A percentile compares a stretch with the other conserved stretches of the same genome.
phyloP scores from a whole-genome alignment of 2,329 filamentous ascomycete species.

The Leptographium flavum region DNA sequence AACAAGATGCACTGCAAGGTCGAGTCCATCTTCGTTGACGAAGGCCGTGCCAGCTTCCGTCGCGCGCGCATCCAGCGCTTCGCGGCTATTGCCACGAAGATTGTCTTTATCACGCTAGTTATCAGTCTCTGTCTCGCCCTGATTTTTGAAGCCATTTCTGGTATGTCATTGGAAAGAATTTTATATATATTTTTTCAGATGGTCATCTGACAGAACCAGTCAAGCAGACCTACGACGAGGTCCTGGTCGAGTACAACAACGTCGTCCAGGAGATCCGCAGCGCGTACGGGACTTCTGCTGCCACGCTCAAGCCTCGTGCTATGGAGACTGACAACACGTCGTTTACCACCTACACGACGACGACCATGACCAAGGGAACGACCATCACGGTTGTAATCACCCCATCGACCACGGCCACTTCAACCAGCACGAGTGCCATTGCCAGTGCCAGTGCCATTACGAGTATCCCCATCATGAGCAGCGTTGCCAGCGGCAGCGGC shows the following conservation, averaged over 20 bases:
- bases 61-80: neutral
- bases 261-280: slow-evolving; percentile 2
- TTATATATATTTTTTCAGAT: too few relatives aligned
- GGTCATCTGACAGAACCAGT: slow-evolving; percentile 7
- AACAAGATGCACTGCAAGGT: neutral
- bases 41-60: neutral
- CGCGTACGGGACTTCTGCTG: slow-evolving; percentile 7
- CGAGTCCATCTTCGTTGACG: neutral
- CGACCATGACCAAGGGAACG: slow-evolving; percentile 7
- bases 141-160: slow-evolving; percentile 1
- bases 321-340: slow-evolving; percentile 10
- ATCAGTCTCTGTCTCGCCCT: slow-evolving; percentile 3
- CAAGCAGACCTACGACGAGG: slow-evolving; percentile 7
- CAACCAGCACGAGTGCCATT: neutral
- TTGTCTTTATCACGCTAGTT: neutral
- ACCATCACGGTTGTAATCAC: slow-evolving; percentile 6
- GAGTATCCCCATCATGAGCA: too few relatives aligned
- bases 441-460: too few relatives aligned
- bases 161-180: too few relatives aligned
- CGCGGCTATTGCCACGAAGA: neutral
- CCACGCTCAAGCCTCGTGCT: slow-evolving; percentile 8
- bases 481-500: neutral
- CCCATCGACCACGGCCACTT: neutral
- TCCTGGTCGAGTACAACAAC: slow-evolving; percentile 7
- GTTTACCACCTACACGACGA: slow-evolving; percentile 16